Evolutionary conservation across 164 flowering plant species (phyloP).

Genomic region (Saururus chinensis): DNA sequence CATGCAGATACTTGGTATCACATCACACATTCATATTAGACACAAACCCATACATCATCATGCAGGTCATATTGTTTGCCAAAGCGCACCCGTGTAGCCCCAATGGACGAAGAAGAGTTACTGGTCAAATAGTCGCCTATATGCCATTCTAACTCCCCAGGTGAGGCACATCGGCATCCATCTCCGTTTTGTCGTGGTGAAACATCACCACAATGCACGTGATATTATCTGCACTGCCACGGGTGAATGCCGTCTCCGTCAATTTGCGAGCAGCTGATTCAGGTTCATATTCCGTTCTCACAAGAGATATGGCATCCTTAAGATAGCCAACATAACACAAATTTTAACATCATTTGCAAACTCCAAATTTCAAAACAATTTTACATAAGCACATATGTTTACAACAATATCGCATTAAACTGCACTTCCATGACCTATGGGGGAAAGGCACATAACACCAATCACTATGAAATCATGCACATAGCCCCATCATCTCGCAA

Average conservation of each 20-base stretch:
- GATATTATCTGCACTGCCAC: conserved; percentile 95
- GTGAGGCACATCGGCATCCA: neutral
- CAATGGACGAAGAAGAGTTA: neutral
- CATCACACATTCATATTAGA: too few relatives aligned
- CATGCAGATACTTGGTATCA: too few relatives aligned
- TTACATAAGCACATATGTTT: too few relatives aligned
- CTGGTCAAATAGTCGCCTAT: neutral
- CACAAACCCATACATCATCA: too few relatives aligned
- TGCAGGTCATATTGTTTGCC: too few relatives aligned
- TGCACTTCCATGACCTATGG: too few relatives aligned
- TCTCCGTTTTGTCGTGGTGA: conserved; percentile 29
- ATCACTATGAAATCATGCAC: too few relatives aligned
- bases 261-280: conserved; percentile 83
- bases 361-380: neutral
- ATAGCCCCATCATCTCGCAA: too few relatives aligned
- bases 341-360: too few relatives aligned
- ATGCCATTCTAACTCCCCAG: neutral
- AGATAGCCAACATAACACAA: neutral
- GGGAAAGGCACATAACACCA: too few relatives aligned
- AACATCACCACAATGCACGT: conserved; percentile 93
- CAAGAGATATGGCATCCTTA: conserved; percentile 86
- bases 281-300: conserved; percentile 61
- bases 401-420: too few relatives aligned
- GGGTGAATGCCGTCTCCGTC: conserved; percentile 73
- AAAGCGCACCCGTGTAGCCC: too few relatives aligned